Base-by-base conservation (phyloP, 2,329 filamentous ascomycete genomes). In the Botryotinia narcissicola region DNA sequence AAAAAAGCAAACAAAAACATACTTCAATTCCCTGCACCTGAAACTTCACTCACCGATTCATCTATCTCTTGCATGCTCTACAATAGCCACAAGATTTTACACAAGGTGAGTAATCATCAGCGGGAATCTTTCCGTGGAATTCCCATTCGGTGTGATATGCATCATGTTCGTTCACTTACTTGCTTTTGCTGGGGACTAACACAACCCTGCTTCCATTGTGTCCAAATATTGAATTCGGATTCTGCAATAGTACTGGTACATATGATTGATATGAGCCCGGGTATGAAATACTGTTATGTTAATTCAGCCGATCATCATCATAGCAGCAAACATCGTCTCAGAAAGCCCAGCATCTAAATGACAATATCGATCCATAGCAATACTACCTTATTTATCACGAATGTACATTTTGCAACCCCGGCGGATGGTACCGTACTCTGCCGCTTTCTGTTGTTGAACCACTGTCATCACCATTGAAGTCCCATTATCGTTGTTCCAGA, bases 391-490 rank as follows among this genome's bases (percentile, higher is more conserved):
- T 37, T 32, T 32, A 67, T 51, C 22, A 18, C 22, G 22, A 37
- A 37, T 66, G 16, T 67, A 44, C 63, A 32, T 51, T 51, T 37
- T 22, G 63, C 63, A 51, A 67, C 46, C 29, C 44, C 32, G 44
- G 46, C 20, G 63, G 63, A 67, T 67, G 48, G 44, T 67, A 51
- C 63, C 63, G 22, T 25, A 18, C 63, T 51, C 63, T 51, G 63
- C 63, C 63, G 63, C 44, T 51, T n/a, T 51, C 63, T 67, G 63
- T 67, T 32, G 63, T 51, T 51, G 44, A 67, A 67, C 44, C 44
- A 67, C 32, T 25, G 46, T 12, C 32, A 51, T 35, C 46, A 20
- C 14, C 37, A 44, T 63, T 62, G 25, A 35, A 67, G n/a, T 25
- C 16, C 46, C 25, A 54, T 67, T 67, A 54, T 67, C 64, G 46